Percentiles rank a stretch among this genome's conserved stretches.
phyloP scores from a whole-genome alignment of 768 basidiomycete genomes.

The Xerocomus spinulosus region DNA sequence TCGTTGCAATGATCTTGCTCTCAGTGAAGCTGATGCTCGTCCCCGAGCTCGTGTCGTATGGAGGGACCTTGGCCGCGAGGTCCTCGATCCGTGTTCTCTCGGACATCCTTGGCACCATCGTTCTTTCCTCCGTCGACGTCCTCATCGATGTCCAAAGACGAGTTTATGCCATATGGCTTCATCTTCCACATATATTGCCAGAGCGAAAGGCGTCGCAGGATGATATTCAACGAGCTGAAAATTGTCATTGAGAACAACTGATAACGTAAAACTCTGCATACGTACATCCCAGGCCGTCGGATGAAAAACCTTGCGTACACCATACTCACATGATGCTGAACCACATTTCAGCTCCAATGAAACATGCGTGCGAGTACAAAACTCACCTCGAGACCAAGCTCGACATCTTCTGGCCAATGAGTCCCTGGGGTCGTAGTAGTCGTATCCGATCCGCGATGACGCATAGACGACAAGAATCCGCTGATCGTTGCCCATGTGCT shows the following conservation, averaged over 20 bases:
- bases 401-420: constrained; percentile 5
- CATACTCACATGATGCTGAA: constrained; percentile 15
- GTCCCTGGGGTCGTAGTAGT: neutral
- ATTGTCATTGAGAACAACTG: neutral
- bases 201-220: constrained; percentile 11
- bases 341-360: neutral
- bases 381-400: constrained; percentile 11
- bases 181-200: constrained; percentile 18
- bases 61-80: neutral
- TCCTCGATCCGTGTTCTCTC: neutral
- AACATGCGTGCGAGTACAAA: neutral
- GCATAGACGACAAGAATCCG: constrained; percentile 6
- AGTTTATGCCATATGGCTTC: constrained; percentile 13
- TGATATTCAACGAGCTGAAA: constrained; percentile 13
- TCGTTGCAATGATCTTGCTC: constrained; percentile 15
- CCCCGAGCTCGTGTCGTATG: constrained; percentile 11
- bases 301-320: constrained; percentile 22
- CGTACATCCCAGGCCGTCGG: constrained; percentile 19
- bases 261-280: neutral
- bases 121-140: neutral
- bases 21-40: constrained; percentile 7
- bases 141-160: constrained; percentile 10
- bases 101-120: neutral
- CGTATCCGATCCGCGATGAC: neutral
- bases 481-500: constrained; percentile 6